A percentile compares a stretch with the other conserved stretches of the same genome.
Evolutionary conservation across 2,329 filamentous ascomycete genomes (phyloP).

Genomic region (Pseudopithomyces maydicus): DNA sequence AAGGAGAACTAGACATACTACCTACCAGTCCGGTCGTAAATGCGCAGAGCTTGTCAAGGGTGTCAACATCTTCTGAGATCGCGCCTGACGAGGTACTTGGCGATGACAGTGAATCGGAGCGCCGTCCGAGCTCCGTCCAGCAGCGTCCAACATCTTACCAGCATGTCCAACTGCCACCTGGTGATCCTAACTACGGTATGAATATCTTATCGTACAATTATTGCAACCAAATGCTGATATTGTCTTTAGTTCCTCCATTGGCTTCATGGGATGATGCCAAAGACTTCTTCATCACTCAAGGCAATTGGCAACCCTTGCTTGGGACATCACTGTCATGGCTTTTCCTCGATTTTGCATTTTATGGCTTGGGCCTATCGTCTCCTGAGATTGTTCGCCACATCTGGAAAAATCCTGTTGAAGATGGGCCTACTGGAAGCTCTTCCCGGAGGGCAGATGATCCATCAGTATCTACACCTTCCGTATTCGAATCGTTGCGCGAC

Average conservation of each 20-base stretch:
- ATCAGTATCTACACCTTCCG: slow-evolving; percentile 15
- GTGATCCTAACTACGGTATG: slow-evolving; percentile 50
- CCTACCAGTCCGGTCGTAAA: slow-evolving; percentile 10
- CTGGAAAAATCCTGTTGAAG: slow-evolving; percentile 25
- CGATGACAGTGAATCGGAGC: slow-evolving; percentile 31
- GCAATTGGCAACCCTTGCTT: slow-evolving; percentile 44
- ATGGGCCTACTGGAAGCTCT: background rate
- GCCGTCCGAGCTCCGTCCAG: slow-evolving; percentile 14
- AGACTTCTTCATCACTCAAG: slow-evolving; percentile 39
- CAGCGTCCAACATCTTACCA: slow-evolving; percentile 7
- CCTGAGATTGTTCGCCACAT: slow-evolving; percentile 43
- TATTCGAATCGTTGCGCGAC: slow-evolving; percentile 30
- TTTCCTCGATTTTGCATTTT: slow-evolving; percentile 45
- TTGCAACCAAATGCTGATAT: background rate
- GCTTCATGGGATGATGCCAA: slow-evolving; percentile 39
- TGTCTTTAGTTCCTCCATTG: slow-evolving; percentile 39
- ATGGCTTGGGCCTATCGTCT: slow-evolving; percentile 42
- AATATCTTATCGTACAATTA: too few species aligned
- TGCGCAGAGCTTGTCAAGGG: slow-evolving; percentile 13
- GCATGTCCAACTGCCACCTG: slow-evolving; percentile 21
- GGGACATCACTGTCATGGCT: slow-evolving; percentile 45
- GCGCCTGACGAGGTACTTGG: slow-evolving; percentile 31
- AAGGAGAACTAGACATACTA: slow-evolving; percentile 36
- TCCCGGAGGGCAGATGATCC: too few species aligned
- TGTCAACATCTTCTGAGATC: slow-evolving; percentile 31